Conservation (phyloP, 768 basidiomycete genomes). For the Tylopilus cervinicoccineus region DNA sequence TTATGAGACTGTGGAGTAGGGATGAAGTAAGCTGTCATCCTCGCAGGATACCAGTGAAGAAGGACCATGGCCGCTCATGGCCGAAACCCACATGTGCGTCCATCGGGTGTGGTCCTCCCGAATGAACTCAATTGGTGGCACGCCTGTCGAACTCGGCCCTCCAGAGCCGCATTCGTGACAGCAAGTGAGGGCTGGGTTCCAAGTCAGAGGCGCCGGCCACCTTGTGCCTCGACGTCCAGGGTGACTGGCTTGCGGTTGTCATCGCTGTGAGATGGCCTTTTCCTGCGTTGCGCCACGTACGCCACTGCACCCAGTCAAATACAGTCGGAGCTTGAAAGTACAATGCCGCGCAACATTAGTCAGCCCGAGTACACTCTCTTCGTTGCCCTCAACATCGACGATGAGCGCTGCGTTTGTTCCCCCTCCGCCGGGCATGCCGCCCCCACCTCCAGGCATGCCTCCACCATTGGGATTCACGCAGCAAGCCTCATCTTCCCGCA, state of each 20-base stretch:
- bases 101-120: neutral
- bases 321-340: slow-evolving; percentile 21
- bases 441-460: slow-evolving; percentile 40
- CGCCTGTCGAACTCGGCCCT: too few species aligned
- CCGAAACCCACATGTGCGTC: too few species aligned
- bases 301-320: too few species aligned
- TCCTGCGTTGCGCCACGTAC: too few species aligned
- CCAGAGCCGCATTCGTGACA: neutral
- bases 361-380: slow-evolving; percentile 22
- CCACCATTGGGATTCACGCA: slow-evolving; percentile 32
- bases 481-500: slow-evolving; percentile 37
- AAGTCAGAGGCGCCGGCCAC: neutral
- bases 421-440: slow-evolving; percentile 42
- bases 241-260: too few species aligned
- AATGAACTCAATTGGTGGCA: too few species aligned
- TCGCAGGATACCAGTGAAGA: too few species aligned
- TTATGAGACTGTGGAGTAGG: neutral
- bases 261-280: too few species aligned
- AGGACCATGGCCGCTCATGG: too few species aligned
- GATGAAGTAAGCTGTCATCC: too few species aligned
- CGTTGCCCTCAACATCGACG: slow-evolving; percentile 28
- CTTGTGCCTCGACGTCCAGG: too few species aligned
- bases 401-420: slow-evolving; percentile 32
- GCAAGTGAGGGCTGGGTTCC: neutral
- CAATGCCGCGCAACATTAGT: slow-evolving; percentile 17